Evolutionary conservation across 768 basidiomycete genomes (phyloP), one percentile per base, ranked within the genome.

Genomic region (Lentinula boryana): DNA sequence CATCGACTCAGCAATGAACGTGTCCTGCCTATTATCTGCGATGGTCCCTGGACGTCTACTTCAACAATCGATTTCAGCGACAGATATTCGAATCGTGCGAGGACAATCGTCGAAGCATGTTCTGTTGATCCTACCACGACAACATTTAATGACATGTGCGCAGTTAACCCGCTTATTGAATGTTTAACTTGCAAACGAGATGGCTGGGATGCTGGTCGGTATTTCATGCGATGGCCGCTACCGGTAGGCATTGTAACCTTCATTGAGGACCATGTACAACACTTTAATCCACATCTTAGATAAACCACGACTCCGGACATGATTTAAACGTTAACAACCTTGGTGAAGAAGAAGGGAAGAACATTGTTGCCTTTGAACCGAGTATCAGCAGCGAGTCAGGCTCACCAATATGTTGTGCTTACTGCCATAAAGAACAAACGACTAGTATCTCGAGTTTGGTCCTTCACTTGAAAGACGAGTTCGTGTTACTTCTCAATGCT

Each of bases 281-380:
- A 33, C n/a, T 33, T 0, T 23, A 43, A 31, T 27, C 2, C 4
- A 32, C 38, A 38, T 38, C 36, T 38, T 32, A 43, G 56, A 4
- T 57, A 1, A 7, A 6, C n/a, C 56, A 57, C 31, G 8, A 23
- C 13, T 2, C 32, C 31, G 5, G 49, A 3, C 57, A 58, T 21
- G 8, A 16, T n/a, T n/a, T 33, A 2, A 38, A 5, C 27, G 23
- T 58, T 2, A 58, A 58, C 23, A 1, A 32, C 3, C 32, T 58
- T 13, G n/a, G 15, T 36, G 46, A 49, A 10, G 32, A 49, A 18
- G 32, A 58, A 36, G 35, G 4, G 33, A 12, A 46, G 15, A 32
- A 58, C n/a, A 36, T 58, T 32, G 57, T 35, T 58, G 44, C 57
- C 16, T 36, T 21, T 46, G 56, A 58, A 41, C 38, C 54, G 18